A percentile compares a stretch with the other conserved stretches of the same genome.
These are phyloP conservation scores for Nakazawaea anatomiae DNA, from an alignment of 805 yeast species.

Conservation along the genomic window DNA sequence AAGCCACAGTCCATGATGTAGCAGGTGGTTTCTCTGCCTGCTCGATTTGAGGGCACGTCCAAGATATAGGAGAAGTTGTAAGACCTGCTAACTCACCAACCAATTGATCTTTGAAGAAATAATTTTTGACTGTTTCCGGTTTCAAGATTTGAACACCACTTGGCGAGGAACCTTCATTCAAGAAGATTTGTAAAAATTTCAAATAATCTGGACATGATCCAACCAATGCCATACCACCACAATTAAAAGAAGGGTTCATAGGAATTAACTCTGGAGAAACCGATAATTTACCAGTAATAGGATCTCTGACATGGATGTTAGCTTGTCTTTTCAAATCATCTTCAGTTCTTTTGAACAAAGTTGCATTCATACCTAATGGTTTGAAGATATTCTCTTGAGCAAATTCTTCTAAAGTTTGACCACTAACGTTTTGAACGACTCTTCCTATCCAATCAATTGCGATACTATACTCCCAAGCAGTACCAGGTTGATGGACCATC, in stretches of 20 bases:
- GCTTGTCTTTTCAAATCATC: slow-evolving; percentile 17
- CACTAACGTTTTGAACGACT: slow-evolving; percentile 24
- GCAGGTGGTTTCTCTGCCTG: slow-evolving; percentile 18
- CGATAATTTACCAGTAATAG: slow-evolving; percentile 13
- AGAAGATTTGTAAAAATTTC: slow-evolving; percentile 30
- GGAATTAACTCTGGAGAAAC: slow-evolving; percentile 14
- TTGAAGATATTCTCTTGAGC: slow-evolving; percentile 21
- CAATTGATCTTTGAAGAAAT: slow-evolving; percentile 27
- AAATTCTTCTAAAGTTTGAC: slow-evolving; percentile 23
- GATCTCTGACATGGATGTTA: slow-evolving; percentile 16
- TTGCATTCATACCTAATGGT: slow-evolving; percentile 24
- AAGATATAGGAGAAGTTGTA: slow-evolving; percentile 16
- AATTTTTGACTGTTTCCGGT: slow-evolving; percentile 25
- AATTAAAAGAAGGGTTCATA: slow-evolving; percentile 18
- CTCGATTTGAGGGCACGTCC: slow-evolving; percentile 11
- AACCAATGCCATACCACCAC: slow-evolving; percentile 40
- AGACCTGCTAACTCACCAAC: slow-evolving; percentile 19
- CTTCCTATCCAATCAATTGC: slow-evolving; percentile 32
- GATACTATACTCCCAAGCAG: slow-evolving; percentile 28
- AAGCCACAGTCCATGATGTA: slow-evolving; percentile 27
- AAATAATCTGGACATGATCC: slow-evolving; percentile 34
- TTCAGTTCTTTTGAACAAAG: slow-evolving; percentile 19
- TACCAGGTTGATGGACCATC: slow-evolving; percentile 31
- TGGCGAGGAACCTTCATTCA: slow-evolving; percentile 34
- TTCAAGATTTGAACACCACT: slow-evolving; percentile 26